Conservation (phyloP, 2,329 filamentous ascomycete species). For the Pseudogymnoascus pannorum region DNA sequence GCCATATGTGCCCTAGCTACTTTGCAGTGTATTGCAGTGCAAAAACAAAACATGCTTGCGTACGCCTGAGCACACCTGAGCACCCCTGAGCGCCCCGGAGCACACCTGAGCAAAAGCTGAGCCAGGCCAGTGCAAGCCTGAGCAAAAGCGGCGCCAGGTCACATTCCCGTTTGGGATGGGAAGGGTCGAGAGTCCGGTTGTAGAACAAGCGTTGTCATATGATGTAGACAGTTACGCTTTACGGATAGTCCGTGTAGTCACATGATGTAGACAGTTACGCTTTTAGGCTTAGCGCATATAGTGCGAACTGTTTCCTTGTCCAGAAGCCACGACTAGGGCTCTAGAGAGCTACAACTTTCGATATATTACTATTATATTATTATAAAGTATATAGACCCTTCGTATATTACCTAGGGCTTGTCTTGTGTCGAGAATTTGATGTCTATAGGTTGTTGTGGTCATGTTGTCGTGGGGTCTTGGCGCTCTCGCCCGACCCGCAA, state of each 20-base stretch:
- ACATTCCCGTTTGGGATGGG: constrained; percentile 13
- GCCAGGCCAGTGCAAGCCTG: constrained; percentile 15
- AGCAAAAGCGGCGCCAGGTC: constrained; percentile 16
- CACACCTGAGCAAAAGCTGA: constrained; percentile 17
- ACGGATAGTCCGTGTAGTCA: neutral
- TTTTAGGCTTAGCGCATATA: too few relatives aligned
- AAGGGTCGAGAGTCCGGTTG: constrained; percentile 14
- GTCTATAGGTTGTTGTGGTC: too few relatives aligned
- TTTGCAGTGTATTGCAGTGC: neutral
- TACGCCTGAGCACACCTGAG: neutral
- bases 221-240: neutral
- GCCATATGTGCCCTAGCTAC: constrained; percentile 15
- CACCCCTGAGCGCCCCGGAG: constrained; percentile 16
- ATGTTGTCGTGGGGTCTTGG: too few relatives aligned
- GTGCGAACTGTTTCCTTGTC: too few relatives aligned
- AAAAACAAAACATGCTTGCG: neutral
- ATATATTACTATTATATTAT: too few relatives aligned
- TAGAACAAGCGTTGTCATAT: constrained; percentile 1
- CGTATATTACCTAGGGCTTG: too few relatives aligned
- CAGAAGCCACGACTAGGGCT: too few relatives aligned
- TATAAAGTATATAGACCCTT: too few relatives aligned
- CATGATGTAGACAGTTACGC: too few relatives aligned
- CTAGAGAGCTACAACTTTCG: too few relatives aligned
- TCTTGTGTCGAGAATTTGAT: too few relatives aligned
- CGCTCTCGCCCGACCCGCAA: too few relatives aligned